Percentiles rank a stretch among this genome's conserved stretches.
phyloP scores from a whole-genome alignment of 176 grass and related monocot species.

The Saccharum officinarum region DNA sequence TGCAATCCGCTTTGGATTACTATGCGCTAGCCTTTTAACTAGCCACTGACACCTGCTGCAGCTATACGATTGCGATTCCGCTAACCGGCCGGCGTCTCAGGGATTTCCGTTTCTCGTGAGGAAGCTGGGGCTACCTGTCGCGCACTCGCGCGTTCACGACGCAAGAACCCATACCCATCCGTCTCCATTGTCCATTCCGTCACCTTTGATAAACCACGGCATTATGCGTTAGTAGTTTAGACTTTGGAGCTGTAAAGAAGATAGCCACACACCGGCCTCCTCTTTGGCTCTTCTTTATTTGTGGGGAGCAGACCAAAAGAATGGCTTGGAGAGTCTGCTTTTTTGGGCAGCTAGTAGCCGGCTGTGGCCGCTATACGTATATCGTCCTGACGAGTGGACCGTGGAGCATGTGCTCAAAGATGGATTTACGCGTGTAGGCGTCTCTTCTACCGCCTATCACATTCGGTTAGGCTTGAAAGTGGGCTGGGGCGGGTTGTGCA shows the following conservation, averaged over 20 bases:
- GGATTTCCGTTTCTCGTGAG: too few relatives aligned
- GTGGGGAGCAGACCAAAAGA: not conserved
- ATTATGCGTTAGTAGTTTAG: not conserved
- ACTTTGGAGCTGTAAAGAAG: conserved; percentile 51
- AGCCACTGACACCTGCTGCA: too few relatives aligned
- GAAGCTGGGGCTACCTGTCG: too few relatives aligned
- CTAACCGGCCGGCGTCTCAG: too few relatives aligned
- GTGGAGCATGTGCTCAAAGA: conserved; percentile 6
- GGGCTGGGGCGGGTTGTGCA: too few relatives aligned
- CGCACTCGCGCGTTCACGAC: not conserved
- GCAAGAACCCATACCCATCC: not conserved
- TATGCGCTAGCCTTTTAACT: too few relatives aligned
- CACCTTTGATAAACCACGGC: not conserved
- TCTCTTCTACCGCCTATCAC: not conserved
- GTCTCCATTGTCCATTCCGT: not conserved
- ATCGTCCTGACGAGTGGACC: not conserved
- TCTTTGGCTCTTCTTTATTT: not conserved
- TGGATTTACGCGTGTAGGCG: not conserved
- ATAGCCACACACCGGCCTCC: not conserved
- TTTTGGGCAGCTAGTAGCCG: not conserved
- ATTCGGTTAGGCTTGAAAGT: not conserved
- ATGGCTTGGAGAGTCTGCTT: conserved; percentile 2
- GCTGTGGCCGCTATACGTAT: not conserved
- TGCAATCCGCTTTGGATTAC: too few relatives aligned
- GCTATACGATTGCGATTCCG: too few relatives aligned